phyloP scores from a whole-genome alignment of 2,329 filamentous ascomycete genomes.

The Fusarium pseudoanthophilum region DNA sequence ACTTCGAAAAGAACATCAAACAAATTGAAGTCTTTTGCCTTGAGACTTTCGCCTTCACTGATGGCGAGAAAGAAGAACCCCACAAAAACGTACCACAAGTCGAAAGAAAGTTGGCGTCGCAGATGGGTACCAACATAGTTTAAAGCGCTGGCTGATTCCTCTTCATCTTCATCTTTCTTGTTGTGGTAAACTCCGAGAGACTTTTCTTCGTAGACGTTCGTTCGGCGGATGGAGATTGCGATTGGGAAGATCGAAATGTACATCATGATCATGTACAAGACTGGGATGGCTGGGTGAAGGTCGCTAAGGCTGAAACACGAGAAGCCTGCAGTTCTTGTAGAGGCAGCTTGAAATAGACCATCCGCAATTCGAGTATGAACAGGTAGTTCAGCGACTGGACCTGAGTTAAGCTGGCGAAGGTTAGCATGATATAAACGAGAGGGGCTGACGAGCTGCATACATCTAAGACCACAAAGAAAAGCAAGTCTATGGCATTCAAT shows the following conservation, averaged over 20 bases:
- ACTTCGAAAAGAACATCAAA: constrained; percentile 84
- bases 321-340: constrained; percentile 92
- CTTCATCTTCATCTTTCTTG: constrained; percentile 57
- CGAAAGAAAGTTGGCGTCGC: constrained; percentile 92
- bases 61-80: constrained; percentile 94
- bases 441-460: constrained; percentile 59
- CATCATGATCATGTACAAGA: constrained; percentile 98
- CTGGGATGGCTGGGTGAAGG: constrained; percentile 90
- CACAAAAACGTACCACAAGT: constrained; percentile 96
- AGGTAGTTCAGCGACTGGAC: constrained; percentile 74
- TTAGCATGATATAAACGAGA: constrained; percentile 32
- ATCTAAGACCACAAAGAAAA: constrained; percentile 94
- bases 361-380: constrained; percentile 82
- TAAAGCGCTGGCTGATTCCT: constrained; percentile 65
- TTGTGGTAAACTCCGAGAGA: constrained; percentile 78
- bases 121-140: constrained; percentile 93
- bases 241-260: constrained; percentile 98
- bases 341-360: constrained; percentile 89
- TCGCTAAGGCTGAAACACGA: constrained; percentile 79
- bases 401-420: constrained; percentile 71
- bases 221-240: constrained; percentile 91
- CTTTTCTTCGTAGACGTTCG: constrained; percentile 96
- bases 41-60: constrained; percentile 79
- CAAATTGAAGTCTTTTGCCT: constrained; percentile 71
- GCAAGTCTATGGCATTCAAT: constrained; percentile 84